phyloP scores from a whole-genome alignment of 768 basidiomycete genomes.

The Auriscalpium microsporum region DNA sequence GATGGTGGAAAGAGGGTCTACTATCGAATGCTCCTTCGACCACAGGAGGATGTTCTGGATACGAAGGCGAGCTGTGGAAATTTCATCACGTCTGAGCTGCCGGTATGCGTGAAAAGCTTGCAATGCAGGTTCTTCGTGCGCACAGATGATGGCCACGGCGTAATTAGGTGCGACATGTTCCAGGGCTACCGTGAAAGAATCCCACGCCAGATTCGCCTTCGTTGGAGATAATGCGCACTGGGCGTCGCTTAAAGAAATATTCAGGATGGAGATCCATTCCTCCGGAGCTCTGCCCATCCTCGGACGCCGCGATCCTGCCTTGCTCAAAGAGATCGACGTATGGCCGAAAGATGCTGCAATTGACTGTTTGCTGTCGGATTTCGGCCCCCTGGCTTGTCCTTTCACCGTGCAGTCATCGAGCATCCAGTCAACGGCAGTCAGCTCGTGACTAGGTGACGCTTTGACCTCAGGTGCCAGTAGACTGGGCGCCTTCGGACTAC shows the following conservation, averaged over 20 bases:
- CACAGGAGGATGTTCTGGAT: conserved; percentile 41
- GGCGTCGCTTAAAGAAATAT: conserved; percentile 1
- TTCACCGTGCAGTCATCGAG: conserved; percentile 2
- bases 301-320: not conserved
- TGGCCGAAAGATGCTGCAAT: not conserved
- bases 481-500: too few species aligned
- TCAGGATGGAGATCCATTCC: not conserved
- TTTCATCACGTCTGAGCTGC: not conserved
- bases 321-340: not conserved
- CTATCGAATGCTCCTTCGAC: conserved; percentile 40
- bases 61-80: conserved; percentile 1
- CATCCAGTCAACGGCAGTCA: conserved; percentile 7
- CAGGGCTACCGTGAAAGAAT: conserved; percentile 3
- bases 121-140: not conserved
- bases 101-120: not conserved
- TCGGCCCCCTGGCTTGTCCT: conserved; percentile 2
- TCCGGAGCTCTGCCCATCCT: not conserved
- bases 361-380: conserved; percentile 3
- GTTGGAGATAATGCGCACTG: conserved; percentile 1
- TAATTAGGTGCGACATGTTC: conserved; percentile 6
- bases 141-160: not conserved
- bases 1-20: conserved; percentile 75
- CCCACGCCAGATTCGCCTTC: conserved; percentile 7
- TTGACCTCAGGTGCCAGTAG: too few species aligned
- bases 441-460: not conserved